Evolutionary conservation across 1,139 yeast genomes (phyloP).

Genomic region (Pneumocystis sp.): DNA sequence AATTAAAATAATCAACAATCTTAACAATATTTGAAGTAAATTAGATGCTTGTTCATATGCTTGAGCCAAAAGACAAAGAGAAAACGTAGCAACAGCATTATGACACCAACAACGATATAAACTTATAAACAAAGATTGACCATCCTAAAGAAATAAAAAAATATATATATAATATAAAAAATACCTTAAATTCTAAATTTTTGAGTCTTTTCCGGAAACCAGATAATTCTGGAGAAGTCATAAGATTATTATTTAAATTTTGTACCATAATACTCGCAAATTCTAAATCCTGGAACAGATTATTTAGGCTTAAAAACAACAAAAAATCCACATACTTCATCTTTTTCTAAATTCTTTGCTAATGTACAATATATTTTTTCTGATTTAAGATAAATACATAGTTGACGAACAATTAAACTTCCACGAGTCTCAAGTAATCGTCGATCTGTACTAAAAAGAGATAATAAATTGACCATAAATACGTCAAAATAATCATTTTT

Average conservation of each 20-base stretch:
- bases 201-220: slow-evolving; percentile 56
- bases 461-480: slow-evolving; percentile 58
- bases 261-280: slow-evolving; percentile 75
- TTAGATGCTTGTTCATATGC: slow-evolving; percentile 79
- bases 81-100: slow-evolving; percentile 76
- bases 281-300: slow-evolving; percentile 34
- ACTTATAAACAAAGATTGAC: slow-evolving; percentile 56
- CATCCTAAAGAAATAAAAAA: slow-evolving; percentile 28
- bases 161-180: not conserved
- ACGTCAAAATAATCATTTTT: slow-evolving; percentile 65
- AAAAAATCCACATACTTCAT: slow-evolving; percentile 24
- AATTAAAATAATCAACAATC: not conserved
- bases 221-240: slow-evolving; percentile 75
- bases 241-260: slow-evolving; percentile 68
- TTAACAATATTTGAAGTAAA: slow-evolving; percentile 47
- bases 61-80: slow-evolving; percentile 73
- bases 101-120: slow-evolving; percentile 87
- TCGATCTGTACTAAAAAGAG: slow-evolving; percentile 52
- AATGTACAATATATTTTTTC: slow-evolving; percentile 71
- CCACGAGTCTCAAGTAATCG: slow-evolving; percentile 56
- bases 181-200: slow-evolving; percentile 24
- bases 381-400: slow-evolving; percentile 67
- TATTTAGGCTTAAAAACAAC: not conserved
- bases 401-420: slow-evolving; percentile 67
- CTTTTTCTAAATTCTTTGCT: slow-evolving; percentile 56